A percentile compares a stretch with the other conserved stretches of the same genome.
These are phyloP conservation scores for Didymella keratinophila DNA, from an alignment of 2,329 filamentous ascomycete genomes.

Conservation along the genomic window DNA sequence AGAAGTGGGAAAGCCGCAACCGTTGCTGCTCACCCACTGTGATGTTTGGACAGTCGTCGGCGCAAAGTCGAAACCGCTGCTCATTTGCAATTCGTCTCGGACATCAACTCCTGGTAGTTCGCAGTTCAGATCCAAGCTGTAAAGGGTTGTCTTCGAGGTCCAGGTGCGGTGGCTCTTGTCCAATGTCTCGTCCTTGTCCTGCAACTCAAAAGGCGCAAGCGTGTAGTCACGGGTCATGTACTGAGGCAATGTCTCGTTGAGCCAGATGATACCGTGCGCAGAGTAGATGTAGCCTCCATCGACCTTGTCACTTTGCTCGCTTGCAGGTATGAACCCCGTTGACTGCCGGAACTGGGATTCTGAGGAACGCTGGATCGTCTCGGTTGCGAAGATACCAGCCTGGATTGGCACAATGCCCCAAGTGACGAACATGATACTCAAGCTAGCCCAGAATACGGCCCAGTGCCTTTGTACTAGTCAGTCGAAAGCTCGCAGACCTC, in stretches of 20 bases:
- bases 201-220: conserved; percentile 53
- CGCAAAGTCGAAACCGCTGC: too few relatives aligned
- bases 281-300: too few relatives aligned
- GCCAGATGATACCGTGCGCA: conserved; percentile 2
- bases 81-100: too few relatives aligned
- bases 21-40: too few relatives aligned
- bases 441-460: conserved; percentile 59
- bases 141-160: conserved; percentile 41
- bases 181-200: too few relatives aligned
- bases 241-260: conserved; percentile 54
- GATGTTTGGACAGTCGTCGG: too few relatives aligned
- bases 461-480: conserved; percentile 58
- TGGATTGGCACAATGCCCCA: conserved; percentile 65
- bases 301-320: conserved; percentile 33
- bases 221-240: conserved; percentile 58
- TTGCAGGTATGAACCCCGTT: conserved; percentile 35
- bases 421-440: conserved; percentile 60
- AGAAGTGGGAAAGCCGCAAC: too few relatives aligned
- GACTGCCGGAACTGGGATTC: conserved; percentile 21
- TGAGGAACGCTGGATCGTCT: background rate
- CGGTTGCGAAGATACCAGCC: conserved; percentile 60
- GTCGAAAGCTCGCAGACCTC: background rate
- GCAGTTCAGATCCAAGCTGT: conserved; percentile 48
- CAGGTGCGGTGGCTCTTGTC: conserved; percentile 22
- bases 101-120: conserved; percentile 15